Conservation (phyloP, 768 basidiomycete species). For the Calvatia gigantea region DNA sequence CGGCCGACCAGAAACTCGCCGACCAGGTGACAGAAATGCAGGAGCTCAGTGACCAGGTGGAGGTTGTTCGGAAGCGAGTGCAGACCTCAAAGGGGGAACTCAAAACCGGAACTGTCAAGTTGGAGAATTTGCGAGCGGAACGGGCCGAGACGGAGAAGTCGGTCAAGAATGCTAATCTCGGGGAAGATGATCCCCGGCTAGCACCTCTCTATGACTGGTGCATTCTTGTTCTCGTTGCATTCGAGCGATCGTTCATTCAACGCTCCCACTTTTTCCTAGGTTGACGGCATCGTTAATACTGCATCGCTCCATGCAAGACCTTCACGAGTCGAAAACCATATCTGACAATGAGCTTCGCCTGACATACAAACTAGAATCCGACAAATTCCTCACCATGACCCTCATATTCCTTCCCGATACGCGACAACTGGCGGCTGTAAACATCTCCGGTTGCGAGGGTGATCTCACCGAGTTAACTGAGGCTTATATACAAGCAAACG, state of each 20-base stretch:
- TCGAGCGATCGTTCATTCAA: not conserved
- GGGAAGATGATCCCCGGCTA: slow-evolving; percentile 63
- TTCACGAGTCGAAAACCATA: slow-evolving; percentile 53
- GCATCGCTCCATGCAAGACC: slow-evolving; percentile 58
- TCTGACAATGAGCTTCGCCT: slow-evolving; percentile 80
- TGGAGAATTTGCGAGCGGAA: slow-evolving; percentile 58
- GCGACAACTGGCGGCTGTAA: slow-evolving; percentile 56
- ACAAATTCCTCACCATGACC: slow-evolving; percentile 37
- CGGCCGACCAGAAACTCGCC: slow-evolving; percentile 71
- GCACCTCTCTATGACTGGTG: slow-evolving; percentile 71
- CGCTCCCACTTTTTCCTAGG: slow-evolving; percentile 36
- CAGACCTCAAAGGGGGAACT: slow-evolving; percentile 56
- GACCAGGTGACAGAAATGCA: slow-evolving; percentile 82
- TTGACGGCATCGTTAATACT: slow-evolving; percentile 64
- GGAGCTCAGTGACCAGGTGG: slow-evolving; percentile 61
- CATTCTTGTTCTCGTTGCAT: slow-evolving; percentile 16
- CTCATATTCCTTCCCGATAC: slow-evolving; percentile 73
- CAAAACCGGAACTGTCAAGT: slow-evolving; percentile 49
- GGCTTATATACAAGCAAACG: slow-evolving; percentile 58
- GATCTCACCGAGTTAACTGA: slow-evolving; percentile 60
- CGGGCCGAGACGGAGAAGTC: slow-evolving; percentile 70
- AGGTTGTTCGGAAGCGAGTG: slow-evolving; percentile 46
- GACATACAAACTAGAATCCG: slow-evolving; percentile 48
- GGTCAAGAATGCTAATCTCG: slow-evolving; percentile 51
- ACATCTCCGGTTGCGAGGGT: slow-evolving; percentile 47